A percentile compares a stretch with the other conserved stretches of the same genome.
These are phyloP conservation scores for Cryptococcus sp. DNA, from an alignment of 1,284 basidiomycete species.

Conservation along the genomic window DNA sequence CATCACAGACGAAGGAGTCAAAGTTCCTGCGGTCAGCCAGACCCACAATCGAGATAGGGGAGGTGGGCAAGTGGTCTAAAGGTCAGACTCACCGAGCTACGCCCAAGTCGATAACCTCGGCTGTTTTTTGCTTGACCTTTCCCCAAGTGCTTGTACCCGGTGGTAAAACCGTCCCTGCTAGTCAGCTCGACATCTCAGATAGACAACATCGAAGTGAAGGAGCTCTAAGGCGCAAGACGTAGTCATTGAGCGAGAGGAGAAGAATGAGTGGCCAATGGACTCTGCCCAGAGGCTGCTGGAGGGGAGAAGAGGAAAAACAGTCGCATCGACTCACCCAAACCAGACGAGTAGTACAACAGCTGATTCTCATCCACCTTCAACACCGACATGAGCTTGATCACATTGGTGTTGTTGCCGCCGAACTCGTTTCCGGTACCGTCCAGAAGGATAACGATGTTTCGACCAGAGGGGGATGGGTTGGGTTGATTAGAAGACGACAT, in stretches of 20 bases:
- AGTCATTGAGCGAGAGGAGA: neutral
- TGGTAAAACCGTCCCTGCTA: slow-evolving; percentile 7
- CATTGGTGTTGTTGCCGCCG: slow-evolving; percentile 21
- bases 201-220: neutral
- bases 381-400: slow-evolving; percentile 26
- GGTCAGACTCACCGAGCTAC: slow-evolving; percentile 17
- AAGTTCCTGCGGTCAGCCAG: slow-evolving; percentile 16
- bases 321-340: slow-evolving; percentile 8
- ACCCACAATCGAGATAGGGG: neutral
- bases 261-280: neutral
- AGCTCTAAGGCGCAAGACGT: neutral
- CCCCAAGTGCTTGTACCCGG: slow-evolving; percentile 2
- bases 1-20: slow-evolving; percentile 18
- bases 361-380: slow-evolving; percentile 15
- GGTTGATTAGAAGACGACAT: neutral
- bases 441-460: slow-evolving; percentile 27
- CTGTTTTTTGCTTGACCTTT: slow-evolving; percentile 8
- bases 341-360: slow-evolving; percentile 24
- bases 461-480: neutral
- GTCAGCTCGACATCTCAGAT: neutral
- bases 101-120: slow-evolving; percentile 10
- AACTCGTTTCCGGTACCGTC: slow-evolving; percentile 29
- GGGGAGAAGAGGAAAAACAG: too few species aligned
- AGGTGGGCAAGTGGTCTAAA: neutral
- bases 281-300: too few species aligned